These are phyloP conservation scores for Kluyveromyces wickerhamii DNA, from an alignment of 805 yeast species.

Conservation along the genomic window DNA sequence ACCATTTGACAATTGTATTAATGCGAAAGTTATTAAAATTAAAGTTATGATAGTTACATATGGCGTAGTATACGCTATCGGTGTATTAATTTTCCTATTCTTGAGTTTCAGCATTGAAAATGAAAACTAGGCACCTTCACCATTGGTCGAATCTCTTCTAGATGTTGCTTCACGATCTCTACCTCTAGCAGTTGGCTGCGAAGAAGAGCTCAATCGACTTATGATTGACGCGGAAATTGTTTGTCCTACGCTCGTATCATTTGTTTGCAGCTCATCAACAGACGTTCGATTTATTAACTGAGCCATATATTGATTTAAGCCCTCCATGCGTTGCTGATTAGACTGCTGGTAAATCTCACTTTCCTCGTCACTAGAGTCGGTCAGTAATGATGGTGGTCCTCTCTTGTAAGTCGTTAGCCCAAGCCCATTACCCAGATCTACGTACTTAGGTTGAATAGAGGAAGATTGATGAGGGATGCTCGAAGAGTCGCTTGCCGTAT, in stretches of 20 bases:
- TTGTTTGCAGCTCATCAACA: background rate
- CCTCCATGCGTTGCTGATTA: slow-evolving; percentile 8
- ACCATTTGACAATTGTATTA: too few species aligned
- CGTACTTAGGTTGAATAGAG: slow-evolving; percentile 11
- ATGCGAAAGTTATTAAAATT: too few species aligned
- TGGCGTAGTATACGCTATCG: too few species aligned
- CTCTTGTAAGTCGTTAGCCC: slow-evolving; percentile 29
- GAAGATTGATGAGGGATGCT: background rate
- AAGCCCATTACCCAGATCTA: slow-evolving; percentile 30
- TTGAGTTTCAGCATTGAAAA: too few species aligned
- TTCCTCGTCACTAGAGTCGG: slow-evolving; percentile 26
- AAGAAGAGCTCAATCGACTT: background rate
- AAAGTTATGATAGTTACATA: too few species aligned
- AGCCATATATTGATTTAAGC: slow-evolving; percentile 21
- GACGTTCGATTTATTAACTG: slow-evolving; percentile 14
- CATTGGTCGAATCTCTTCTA: too few species aligned
- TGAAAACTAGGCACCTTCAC: too few species aligned
- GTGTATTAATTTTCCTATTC: too few species aligned
- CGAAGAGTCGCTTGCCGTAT: background rate
- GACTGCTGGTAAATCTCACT: background rate
- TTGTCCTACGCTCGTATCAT: background rate
- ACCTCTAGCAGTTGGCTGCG: background rate
- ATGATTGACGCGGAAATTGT: background rate
- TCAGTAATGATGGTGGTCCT: slow-evolving; percentile 34
- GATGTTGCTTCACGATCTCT: too few species aligned